Percentiles rank a stretch among this genome's conserved stretches.
Conservation (phyloP, 768 basidiomycete species). For the Lactarius akahatsu region DNA sequence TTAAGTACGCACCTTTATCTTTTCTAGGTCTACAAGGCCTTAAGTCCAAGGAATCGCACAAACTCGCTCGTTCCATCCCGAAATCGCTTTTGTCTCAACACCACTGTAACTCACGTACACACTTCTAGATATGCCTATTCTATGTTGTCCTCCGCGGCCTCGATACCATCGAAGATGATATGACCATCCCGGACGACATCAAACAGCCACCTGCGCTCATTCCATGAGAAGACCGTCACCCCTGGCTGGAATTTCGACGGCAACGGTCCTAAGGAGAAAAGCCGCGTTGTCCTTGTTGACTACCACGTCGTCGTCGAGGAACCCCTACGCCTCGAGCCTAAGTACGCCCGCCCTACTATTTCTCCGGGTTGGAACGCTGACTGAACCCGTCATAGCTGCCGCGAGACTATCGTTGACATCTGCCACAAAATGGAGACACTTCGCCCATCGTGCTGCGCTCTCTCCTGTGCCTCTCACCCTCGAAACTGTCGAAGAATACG, state of each 20-base stretch:
- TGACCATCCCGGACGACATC: slow-evolving; percentile 83
- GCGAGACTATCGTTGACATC: slow-evolving; percentile 79
- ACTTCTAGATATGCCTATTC: slow-evolving; percentile 80
- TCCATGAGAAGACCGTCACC: slow-evolving; percentile 74
- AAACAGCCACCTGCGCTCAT: slow-evolving; percentile 83
- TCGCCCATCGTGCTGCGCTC: slow-evolving; percentile 72
- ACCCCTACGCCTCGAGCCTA: slow-evolving; percentile 61
- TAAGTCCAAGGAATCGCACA: too few species aligned
- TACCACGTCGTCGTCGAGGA: slow-evolving; percentile 83
- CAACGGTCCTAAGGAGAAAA: slow-evolving; percentile 84
- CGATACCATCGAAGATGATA: slow-evolving; percentile 99
- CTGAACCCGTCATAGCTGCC: slow-evolving; percentile 50
- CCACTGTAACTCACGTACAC: neutral
- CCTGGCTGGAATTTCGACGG: slow-evolving; percentile 87
- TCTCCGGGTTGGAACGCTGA: slow-evolving; percentile 11
- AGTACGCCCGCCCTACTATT: slow-evolving; percentile 44
- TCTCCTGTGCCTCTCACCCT: slow-evolving; percentile 69
- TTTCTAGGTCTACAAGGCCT: too few species aligned
- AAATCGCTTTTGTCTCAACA: slow-evolving; percentile 11
- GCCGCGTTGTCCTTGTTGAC: slow-evolving; percentile 78
- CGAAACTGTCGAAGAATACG: slow-evolving; percentile 79
- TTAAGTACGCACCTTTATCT: too few species aligned
- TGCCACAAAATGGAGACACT: slow-evolving; percentile 86
- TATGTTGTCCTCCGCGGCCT: slow-evolving; percentile 91
- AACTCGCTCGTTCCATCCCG: too few species aligned